phyloP scores from a whole-genome alignment of 495 filamentous ascomycete species.

The Penicillium argentinense region DNA sequence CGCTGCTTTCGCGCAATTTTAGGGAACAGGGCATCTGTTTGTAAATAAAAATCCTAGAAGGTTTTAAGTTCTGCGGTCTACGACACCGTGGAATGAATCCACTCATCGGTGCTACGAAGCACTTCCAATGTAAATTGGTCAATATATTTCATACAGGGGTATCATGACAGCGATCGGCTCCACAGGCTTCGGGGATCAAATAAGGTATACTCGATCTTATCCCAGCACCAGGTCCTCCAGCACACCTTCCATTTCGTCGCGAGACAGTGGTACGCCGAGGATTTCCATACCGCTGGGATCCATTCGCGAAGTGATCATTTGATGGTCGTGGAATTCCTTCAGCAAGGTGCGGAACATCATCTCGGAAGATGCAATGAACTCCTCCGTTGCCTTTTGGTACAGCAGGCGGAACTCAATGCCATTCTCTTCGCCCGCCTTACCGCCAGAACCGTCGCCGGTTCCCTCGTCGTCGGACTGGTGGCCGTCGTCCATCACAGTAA shows the following conservation, averaged over 20 bases:
- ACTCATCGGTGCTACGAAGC: not conserved
- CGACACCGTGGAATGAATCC: not conserved
- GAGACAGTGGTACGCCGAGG: slow-evolving; percentile 79
- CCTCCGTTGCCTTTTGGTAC: slow-evolving; percentile 93
- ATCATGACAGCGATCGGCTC: slow-evolving; percentile 13
- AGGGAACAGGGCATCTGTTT: slow-evolving; percentile 1
- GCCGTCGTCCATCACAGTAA: slow-evolving; percentile 60
- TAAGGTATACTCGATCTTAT: slow-evolving; percentile 17
- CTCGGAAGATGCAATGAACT: slow-evolving; percentile 95
- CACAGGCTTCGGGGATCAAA: too few species aligned
- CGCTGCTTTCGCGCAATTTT: slow-evolving; percentile 66
- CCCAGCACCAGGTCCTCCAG: slow-evolving; percentile 74
- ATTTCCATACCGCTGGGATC: slow-evolving; percentile 83
- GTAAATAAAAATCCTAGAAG: slow-evolving; percentile 23
- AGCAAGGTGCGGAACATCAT: slow-evolving; percentile 90
- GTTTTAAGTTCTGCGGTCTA: not conserved
- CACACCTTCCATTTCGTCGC: slow-evolving; percentile 85
- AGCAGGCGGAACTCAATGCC: slow-evolving; percentile 86
- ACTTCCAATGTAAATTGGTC: not conserved
- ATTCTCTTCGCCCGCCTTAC: slow-evolving; percentile 33
- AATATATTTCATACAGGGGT: not conserved
- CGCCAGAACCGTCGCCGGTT: slow-evolving; percentile 26
- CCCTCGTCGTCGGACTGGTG: slow-evolving; percentile 48
- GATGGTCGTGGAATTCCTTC: slow-evolving; percentile 98
- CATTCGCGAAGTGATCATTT: slow-evolving; percentile 87